phyloP scores from a whole-genome alignment of 306 rosid genomes.

The Astragalus glycyphyllos region DNA sequence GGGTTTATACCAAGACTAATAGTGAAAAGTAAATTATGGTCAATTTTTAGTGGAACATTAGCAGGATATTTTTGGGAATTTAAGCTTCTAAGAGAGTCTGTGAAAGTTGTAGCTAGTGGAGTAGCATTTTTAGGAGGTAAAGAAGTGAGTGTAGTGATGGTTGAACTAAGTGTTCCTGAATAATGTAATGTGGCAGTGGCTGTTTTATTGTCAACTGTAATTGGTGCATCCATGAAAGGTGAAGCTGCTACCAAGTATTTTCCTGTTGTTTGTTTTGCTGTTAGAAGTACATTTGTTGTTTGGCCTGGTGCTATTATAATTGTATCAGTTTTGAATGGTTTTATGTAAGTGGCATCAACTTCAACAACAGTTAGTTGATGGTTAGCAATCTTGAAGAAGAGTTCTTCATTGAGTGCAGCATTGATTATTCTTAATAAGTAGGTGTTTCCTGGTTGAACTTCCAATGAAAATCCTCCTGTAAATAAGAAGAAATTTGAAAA shows the following conservation, averaged over 20 bases:
- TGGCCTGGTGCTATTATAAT: slow-evolving; percentile 85
- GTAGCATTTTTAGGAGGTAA: slow-evolving; percentile 75
- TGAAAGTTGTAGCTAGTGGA: slow-evolving; percentile 55
- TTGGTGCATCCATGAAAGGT: slow-evolving; percentile 80
- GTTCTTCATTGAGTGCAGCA: slow-evolving; percentile 91
- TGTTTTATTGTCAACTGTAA: slow-evolving; percentile 64
- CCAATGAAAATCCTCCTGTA: slow-evolving; percentile 60
- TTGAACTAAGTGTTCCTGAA: slow-evolving; percentile 48
- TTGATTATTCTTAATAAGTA: slow-evolving; percentile 77
- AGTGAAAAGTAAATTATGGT: slow-evolving; percentile 80
- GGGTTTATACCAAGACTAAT: slow-evolving; percentile 76
- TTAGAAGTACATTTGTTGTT: slow-evolving; percentile 78
- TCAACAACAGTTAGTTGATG: slow-evolving; percentile 77
- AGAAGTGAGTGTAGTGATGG: slow-evolving; percentile 56
- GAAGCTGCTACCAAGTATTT: slow-evolving; percentile 67
- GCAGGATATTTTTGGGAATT: slow-evolving; percentile 72
- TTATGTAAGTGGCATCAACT: slow-evolving; percentile 83
- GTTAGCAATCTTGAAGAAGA: slow-evolving; percentile 78
- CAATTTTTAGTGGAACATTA: slow-evolving; percentile 66
- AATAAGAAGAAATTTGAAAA: neutral
- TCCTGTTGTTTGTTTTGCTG: slow-evolving; percentile 52
- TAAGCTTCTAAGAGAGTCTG: slow-evolving; percentile 67
- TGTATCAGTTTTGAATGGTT: slow-evolving; percentile 69
- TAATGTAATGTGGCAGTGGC: slow-evolving; percentile 74
- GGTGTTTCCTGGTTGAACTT: slow-evolving; percentile 63